Percentiles rank a stretch among this genome's conserved stretches.
These are phyloP conservation scores for Mollisiaceae sp. DNA, from an alignment of 2,329 filamentous ascomycete species.

Conservation along the genomic window DNA sequence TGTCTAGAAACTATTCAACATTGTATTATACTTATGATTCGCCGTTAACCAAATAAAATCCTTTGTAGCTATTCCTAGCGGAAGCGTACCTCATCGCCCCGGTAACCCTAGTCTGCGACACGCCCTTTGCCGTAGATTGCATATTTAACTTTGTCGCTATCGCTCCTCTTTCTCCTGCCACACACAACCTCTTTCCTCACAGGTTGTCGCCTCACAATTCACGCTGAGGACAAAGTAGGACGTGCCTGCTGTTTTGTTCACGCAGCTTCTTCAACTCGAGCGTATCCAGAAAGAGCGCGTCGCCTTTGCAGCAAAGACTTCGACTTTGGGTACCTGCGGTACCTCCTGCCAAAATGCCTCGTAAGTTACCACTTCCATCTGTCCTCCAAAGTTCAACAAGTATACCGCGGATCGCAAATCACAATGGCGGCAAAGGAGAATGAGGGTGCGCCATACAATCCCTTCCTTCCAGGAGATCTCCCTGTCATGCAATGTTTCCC, in stretches of 20 bases:
- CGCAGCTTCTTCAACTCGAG: not conserved
- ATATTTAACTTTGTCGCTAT: not conserved
- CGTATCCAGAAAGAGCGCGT: not conserved
- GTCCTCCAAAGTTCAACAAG: constrained; percentile 9
- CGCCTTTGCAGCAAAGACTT: constrained; percentile 4
- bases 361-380: constrained; percentile 28
- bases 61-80: not conserved
- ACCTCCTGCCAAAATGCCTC: constrained; percentile 30
- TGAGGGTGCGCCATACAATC: not conserved
- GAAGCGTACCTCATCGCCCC: not conserved
- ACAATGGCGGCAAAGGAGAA: not conserved
- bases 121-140: not conserved
- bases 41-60: not conserved
- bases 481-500: not conserved
- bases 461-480: not conserved
- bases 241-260: not conserved
- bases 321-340: constrained; percentile 4
- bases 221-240: not conserved
- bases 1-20: too few species aligned
- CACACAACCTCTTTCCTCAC: not conserved
- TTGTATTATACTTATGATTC: too few species aligned
- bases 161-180: not conserved
- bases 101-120: not conserved
- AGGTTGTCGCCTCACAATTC: not conserved
- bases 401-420: constrained; percentile 5